Base-by-base conservation (phyloP, 768 basidiomycete species). In the Melanogaster broomeanus region DNA sequence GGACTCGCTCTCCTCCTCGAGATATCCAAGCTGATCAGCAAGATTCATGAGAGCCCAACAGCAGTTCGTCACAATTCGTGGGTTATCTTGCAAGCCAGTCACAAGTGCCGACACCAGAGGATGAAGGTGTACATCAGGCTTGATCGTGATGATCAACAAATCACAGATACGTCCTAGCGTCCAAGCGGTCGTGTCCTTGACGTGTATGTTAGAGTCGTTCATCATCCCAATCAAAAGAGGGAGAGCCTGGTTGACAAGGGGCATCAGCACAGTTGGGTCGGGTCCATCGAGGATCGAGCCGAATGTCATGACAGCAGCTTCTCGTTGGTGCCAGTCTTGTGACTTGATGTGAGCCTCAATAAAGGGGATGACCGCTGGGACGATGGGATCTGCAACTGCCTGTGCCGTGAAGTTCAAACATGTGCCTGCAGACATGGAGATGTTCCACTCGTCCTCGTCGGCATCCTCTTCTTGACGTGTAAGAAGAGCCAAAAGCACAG, bases 391-490 rank as follows among this genome's bases (percentile, higher is more conserved):
- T 49, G 89, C 81, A 11, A 98, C 93, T 25, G 94, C 91, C 52
- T 88, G 86, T 0, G 97, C 93, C 55, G 98, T 83, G 46, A 93
- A 85, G 19, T 84, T 77, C 46, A 99, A 77, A 69, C 94, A 97
- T 2, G 92, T 95, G 19, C 88, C 93, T 10, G 93, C 95, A 18
- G 96, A 93, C 96, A 98, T 98, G 15, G 93, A 87, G 37, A 96
- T 84, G 63, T 96, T 96, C 97, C 97, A 99, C 67, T 99, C 97
- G 60, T 98, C 97, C 58, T 98, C 96, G 39, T 96, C 94, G 1
- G 93, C 93, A 59, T 98, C 93, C 65, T 98, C 97, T 61, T 95
- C 92, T 69, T 99, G 97, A 57, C 84, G 88, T 2, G 89, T 93
- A 52, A 98, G 81, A 19, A 98, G 82, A 35, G 84, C 78, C 21